Base-by-base conservation (phyloP, 345 rosid species). In the Gossypium turneri region DNA sequence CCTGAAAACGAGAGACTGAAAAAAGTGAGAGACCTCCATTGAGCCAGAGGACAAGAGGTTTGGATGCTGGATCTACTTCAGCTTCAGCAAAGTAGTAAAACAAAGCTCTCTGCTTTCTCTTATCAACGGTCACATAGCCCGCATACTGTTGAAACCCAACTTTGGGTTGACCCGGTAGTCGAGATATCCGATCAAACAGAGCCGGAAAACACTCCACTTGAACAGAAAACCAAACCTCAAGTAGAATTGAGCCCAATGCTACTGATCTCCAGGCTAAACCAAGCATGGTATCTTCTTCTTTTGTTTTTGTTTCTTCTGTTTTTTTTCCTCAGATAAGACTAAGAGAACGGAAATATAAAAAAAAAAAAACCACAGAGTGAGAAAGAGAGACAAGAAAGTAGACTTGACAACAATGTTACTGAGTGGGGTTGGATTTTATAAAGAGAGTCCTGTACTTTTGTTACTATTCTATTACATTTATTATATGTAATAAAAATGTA, bases 1-100 rank as follows among this genome's bases (percentile, higher is more conserved):
- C n/a, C 29, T 20, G 52, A 43, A 25, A 65, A 19, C 5, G 41
- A 60, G 43, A 27, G 65, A 25, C 12, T 27, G 43, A 25, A 25
- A 60, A 38, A 12, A 57, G 22, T 61, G 50, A 17, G 17, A 41
- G 67, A 94, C 99, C 99, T 89, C 99, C 99, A 73, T 95, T 95
- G 75, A 95, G 91, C 99, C 98, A 95, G 67, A 95, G 98, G 62
- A 95, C 97, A 25, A 95, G 95, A 62, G 98, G 98, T 78, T 87
- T 95, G 71, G 93, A 85, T 80, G 80, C 76, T 7, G 93, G 94
- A 60, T 95, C 86, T 48, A 61, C 67, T 86, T 91, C 94, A 51
- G 99, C 94, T 78, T 95, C 99, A 48, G 88, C 94, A 16, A 95
- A 90, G 92, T 95, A 95, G 87, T 95, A 95, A 82, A 94, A 94